A percentile compares a stretch with the other conserved stretches of the same genome.
Evolutionary conservation across 2,329 filamentous ascomycete genomes (phyloP).

Genomic region (Aspergillus ochraceus): DNA sequence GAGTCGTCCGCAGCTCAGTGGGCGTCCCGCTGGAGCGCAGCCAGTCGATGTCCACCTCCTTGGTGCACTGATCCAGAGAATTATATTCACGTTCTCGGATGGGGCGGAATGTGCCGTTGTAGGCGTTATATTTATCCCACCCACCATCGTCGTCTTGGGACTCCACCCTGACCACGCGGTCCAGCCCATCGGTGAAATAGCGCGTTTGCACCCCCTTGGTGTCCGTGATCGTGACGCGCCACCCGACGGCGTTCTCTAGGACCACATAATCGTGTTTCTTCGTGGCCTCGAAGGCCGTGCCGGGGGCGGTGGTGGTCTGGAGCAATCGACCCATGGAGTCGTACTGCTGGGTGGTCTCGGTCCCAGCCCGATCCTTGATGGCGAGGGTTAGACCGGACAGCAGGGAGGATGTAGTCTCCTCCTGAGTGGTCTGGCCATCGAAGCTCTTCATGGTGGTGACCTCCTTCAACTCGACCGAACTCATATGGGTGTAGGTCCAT

Average conservation of each 20-base stretch:
- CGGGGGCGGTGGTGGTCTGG: background rate
- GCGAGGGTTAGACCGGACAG: too few relatives aligned
- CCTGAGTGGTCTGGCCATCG: background rate
- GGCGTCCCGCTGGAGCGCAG: conserved; percentile 30
- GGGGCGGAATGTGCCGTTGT: conserved; percentile 1
- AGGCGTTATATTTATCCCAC: background rate
- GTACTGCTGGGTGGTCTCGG: too few relatives aligned
- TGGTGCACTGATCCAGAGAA: background rate
- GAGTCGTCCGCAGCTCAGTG: conserved; percentile 15
- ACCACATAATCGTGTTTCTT: background rate
- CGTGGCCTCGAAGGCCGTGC: conserved; percentile 1
- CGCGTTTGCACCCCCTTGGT: conserved; percentile 5
- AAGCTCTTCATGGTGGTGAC: background rate
- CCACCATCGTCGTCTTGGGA: background rate
- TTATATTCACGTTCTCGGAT: conserved; percentile 7
- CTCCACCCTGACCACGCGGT: conserved; percentile 3
- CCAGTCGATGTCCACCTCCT: conserved; percentile 3
- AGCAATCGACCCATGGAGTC: too few relatives aligned
- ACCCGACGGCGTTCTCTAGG: background rate
- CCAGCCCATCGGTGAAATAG: conserved; percentile 6
- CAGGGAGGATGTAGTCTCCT: too few relatives aligned
- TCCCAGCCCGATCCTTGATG: too few relatives aligned
- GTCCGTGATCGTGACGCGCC: background rate
- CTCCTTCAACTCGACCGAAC: background rate
- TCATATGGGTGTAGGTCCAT: background rate